Conservation (phyloP, 345 rosid species). For the Melastoma malabathricum region DNA sequence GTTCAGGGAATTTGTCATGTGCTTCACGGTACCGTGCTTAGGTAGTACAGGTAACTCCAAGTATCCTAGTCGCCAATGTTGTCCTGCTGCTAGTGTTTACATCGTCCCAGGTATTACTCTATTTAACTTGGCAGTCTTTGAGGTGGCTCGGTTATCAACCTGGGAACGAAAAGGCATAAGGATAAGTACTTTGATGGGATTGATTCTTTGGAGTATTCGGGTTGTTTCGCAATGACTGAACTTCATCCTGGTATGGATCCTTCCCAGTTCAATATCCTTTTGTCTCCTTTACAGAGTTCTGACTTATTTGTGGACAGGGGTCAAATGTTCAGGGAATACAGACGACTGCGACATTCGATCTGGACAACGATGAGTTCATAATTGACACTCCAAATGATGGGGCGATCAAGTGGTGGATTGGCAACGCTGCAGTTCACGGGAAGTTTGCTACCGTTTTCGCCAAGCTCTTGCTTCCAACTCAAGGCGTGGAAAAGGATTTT, state of each 20-base stretch:
- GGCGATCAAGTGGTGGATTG: conserved; percentile 99
- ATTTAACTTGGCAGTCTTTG: conserved; percentile 56
- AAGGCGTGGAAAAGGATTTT: too few relatives aligned
- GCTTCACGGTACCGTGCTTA: too few relatives aligned
- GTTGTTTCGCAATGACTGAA: conserved; percentile 99
- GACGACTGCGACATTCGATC: conserved; percentile 82
- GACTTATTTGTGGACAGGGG: conserved; percentile 28
- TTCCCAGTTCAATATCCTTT: too few relatives aligned
- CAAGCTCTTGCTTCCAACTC: conserved; percentile 67
- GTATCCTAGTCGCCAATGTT: neutral
- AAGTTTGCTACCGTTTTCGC: conserved; percentile 95
- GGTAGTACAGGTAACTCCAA: conserved; percentile 46
- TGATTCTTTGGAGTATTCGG: conserved; percentile 72
- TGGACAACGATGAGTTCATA: conserved; percentile 59
- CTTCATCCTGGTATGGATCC: conserved; percentile 72
- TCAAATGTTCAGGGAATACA: conserved; percentile 96
- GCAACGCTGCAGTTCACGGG: conserved; percentile 98
- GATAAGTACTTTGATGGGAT: conserved; percentile 82
- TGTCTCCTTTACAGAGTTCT: neutral
- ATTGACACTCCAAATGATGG: conserved; percentile 86
- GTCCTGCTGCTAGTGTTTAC: too few relatives aligned
- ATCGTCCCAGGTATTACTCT: too few relatives aligned
- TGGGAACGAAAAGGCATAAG: conserved; percentile 92
- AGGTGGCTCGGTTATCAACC: conserved; percentile 95
- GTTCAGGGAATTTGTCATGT: too few relatives aligned